Evolutionary conservation across 1,284 basidiomycete species (phyloP).

Genomic region (Lentinus polychrous): DNA sequence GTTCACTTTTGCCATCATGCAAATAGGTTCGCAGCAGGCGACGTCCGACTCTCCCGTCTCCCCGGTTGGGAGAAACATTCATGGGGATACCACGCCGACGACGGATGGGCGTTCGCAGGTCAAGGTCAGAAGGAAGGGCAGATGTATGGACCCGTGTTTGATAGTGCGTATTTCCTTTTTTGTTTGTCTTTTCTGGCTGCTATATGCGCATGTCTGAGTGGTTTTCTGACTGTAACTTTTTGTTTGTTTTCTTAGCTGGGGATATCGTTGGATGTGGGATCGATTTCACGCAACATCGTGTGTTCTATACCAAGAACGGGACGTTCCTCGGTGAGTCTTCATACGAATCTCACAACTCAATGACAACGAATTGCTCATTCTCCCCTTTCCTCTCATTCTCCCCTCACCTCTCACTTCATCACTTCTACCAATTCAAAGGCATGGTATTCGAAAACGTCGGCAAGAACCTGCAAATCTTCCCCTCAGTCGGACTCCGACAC

Average conservation of each 20-base stretch:
- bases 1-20: constrained; percentile 1
- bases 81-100: constrained; percentile 96
- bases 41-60: constrained; percentile 64
- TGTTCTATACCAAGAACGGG: constrained; percentile 91
- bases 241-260: constrained; percentile 45
- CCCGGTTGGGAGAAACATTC: constrained; percentile 87
- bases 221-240: too few relatives aligned
- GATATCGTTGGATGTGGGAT: constrained; percentile 88
- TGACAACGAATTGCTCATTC: background rate
- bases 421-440: too few relatives aligned
- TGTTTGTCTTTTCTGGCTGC: too few relatives aligned
- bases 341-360: background rate
- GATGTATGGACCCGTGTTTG: constrained; percentile 71
- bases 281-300: constrained; percentile 72
- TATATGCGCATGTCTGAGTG: too few relatives aligned
- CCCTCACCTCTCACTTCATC: constrained; percentile 1
- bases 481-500: constrained; percentile 83
- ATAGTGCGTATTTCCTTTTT: constrained; percentile 40
- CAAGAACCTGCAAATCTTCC: constrained; percentile 59
- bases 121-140: constrained; percentile 69
- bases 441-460: constrained; percentile 69
- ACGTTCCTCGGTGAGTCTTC: constrained; percentile 55
- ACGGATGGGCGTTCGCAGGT: constrained; percentile 73
- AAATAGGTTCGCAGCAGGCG: constrained; percentile 35
- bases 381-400: background rate